Conservation (phyloP, 495 filamentous ascomycete genomes). For the Clohesyomyces aquaticus region DNA sequence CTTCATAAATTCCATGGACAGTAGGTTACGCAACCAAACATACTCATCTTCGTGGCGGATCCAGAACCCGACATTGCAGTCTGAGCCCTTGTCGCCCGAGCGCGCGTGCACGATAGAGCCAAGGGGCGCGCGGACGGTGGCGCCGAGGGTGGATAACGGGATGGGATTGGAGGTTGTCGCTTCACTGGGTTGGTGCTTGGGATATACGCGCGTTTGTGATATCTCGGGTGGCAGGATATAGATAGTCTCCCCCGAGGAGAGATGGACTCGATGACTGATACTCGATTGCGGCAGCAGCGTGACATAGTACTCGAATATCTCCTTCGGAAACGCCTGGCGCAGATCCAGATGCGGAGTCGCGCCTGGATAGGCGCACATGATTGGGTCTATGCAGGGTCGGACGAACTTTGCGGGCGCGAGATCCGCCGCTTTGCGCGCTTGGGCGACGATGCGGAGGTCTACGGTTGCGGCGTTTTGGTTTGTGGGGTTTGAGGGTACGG, state of each 20-base stretch:
- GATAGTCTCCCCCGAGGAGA: slow-evolving; percentile 26
- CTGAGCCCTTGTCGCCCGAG: slow-evolving; percentile 47
- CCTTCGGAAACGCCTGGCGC: slow-evolving; percentile 29
- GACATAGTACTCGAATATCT: slow-evolving; percentile 41
- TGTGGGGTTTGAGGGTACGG: slow-evolving; percentile 17
- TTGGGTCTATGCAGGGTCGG: slow-evolving; percentile 47
- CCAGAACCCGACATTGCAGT: slow-evolving; percentile 47
- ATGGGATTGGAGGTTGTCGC: slow-evolving; percentile 21
- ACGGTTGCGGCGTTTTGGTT: slow-evolving; percentile 36
- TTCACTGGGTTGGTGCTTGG: slow-evolving; percentile 34
- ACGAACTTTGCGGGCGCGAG: slow-evolving; percentile 46
- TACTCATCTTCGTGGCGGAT: slow-evolving; percentile 41
- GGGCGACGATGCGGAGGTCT: slow-evolving; percentile 41
- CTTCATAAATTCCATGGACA: slow-evolving; percentile 41
- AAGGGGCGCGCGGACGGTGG: slow-evolving; percentile 35
- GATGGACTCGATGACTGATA: slow-evolving; percentile 33
- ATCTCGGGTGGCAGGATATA: slow-evolving; percentile 35
- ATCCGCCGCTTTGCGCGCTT: slow-evolving; percentile 37
- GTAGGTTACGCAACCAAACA: slow-evolving; percentile 44
- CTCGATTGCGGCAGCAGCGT: slow-evolving; percentile 32
- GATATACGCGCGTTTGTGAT: slow-evolving; percentile 22
- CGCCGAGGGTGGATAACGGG: slow-evolving; percentile 34
- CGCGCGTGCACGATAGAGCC: slow-evolving; percentile 46
- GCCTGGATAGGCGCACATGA: slow-evolving; percentile 49
- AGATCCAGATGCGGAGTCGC: slow-evolving; percentile 48